A percentile compares a stretch with the other conserved stretches of the same genome.
phyloP scores from a whole-genome alignment of 805 yeast genomes.

The Clavispora asparagi region DNA sequence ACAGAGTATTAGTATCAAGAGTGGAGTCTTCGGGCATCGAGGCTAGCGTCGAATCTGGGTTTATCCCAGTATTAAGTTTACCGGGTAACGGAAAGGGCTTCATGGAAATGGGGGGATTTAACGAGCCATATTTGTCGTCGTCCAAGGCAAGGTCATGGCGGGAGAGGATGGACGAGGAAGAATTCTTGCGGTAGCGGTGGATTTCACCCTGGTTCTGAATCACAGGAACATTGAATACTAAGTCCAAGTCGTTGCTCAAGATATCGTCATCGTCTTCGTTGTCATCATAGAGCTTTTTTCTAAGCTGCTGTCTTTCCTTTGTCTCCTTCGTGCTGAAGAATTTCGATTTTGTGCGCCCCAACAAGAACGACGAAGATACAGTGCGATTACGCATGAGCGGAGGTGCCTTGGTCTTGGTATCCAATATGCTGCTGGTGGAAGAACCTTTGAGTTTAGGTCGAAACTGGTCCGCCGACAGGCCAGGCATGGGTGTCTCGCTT shows the following conservation, averaged over 20 bases:
- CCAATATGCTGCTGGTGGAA: conserved; percentile 11
- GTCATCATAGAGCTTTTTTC: conserved; percentile 38
- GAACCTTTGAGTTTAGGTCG: conserved; percentile 7
- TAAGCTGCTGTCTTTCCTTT: conserved; percentile 32
- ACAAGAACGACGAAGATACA: conserved; percentile 15
- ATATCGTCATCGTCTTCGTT: conserved; percentile 38
- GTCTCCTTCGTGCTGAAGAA: conserved; percentile 30
- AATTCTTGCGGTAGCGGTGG: conserved; percentile 16
- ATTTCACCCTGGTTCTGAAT: conserved; percentile 32
- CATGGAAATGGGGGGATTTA: conserved; percentile 11
- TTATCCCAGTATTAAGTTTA: conserved; percentile 8
- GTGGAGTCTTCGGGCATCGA: conserved; percentile 5
- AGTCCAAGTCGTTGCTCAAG: conserved; percentile 31
- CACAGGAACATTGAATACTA: conserved; percentile 41
- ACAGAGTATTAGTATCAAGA: background rate
- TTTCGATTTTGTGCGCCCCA: conserved; percentile 31
- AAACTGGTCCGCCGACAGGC: conserved; percentile 1
- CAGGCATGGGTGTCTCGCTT: conserved; percentile 2
- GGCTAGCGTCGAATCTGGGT: conserved; percentile 2
- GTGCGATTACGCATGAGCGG: conserved; percentile 6
- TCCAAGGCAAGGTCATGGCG: conserved; percentile 23
- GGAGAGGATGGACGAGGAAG: conserved; percentile 15
- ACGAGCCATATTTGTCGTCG: conserved; percentile 19
- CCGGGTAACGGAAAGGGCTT: conserved; percentile 17
- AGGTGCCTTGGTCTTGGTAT: conserved; percentile 1